Base-by-base conservation (phyloP, 2,329 filamentous ascomycete species). In the Colletotrichum aenigma region DNA sequence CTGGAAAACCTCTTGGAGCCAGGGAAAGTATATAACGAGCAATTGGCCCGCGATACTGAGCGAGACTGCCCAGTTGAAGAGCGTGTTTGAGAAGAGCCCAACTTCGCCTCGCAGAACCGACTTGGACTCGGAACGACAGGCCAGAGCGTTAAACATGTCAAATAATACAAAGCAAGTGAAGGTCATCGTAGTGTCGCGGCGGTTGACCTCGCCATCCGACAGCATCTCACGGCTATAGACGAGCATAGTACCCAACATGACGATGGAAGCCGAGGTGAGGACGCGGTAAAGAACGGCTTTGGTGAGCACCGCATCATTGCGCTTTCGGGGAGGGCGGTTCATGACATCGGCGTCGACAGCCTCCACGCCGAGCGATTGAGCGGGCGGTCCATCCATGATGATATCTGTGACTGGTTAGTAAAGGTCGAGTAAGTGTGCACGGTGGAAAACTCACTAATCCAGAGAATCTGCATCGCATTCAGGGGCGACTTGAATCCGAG, bases 381-480 rank as follows among this genome's bases (percentile, higher is more conserved):
- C 97, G 2, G 97, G 97, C 18, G 97, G 97, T 12, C 97, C 97
- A 85, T 99, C 97, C 97, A 99, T 99, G 80, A 99, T 96, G 82
- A 99, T 98, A 83, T 99, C 96, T 98, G 79, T 13, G 26, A 43
- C 38, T 21, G 61, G 71, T 83, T 76, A 81, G 77, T 62, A 62
- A 7, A 18, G 30, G 48, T 52, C 21, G 18, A 12, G 4, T 55
- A 36, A 32, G 15, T 7, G 64, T 38, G 16, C 2, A 26, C 12
- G 26, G 56, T 8, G n/a, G 61, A 65, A 8, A 15, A 91, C 95
- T 87, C 88, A 98, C 96, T 99, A 82, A 99, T 99, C 97, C 97
- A 99, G 56, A 99, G 90, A 87, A 99, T 99, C 87, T 99, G 97
- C 97, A 99, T 99, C 66, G 97, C 96, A 83, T 99, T 99, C 76